Evolutionary conservation across 805 yeast genomes (phyloP).

Genomic region (Pichia ethanolica): DNA sequence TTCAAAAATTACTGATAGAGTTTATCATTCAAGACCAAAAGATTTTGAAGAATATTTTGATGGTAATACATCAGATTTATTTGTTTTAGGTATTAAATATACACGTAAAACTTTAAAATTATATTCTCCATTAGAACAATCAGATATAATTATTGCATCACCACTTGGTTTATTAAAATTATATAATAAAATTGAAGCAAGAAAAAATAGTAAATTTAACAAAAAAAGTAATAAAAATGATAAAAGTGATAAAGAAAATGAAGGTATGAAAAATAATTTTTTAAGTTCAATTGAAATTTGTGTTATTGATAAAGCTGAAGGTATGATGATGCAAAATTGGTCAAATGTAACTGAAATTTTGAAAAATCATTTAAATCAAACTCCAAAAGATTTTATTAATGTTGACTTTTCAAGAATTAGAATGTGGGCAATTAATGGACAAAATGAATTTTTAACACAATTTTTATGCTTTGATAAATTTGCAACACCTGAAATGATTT

Average conservation of each 20-base stretch:
- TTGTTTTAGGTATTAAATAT: slow-evolving; percentile 83
- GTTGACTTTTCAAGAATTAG: slow-evolving; percentile 89
- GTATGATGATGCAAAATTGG: slow-evolving; percentile 89
- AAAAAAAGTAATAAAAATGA: background rate
- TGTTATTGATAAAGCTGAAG: slow-evolving; percentile 76
- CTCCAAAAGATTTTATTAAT: slow-evolving; percentile 62
- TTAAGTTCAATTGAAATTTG: slow-evolving; percentile 81
- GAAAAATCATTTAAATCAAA: slow-evolving; percentile 61
- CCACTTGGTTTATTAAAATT: slow-evolving; percentile 84
- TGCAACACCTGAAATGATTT: slow-evolving; percentile 74
- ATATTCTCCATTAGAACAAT: slow-evolving; percentile 73
- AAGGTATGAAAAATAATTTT: slow-evolving; percentile 59
- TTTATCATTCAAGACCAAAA: slow-evolving; percentile 58
- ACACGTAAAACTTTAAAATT: slow-evolving; percentile 82
- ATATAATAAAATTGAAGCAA: slow-evolving; percentile 39
- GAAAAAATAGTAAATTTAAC: background rate
- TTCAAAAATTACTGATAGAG: slow-evolving; percentile 19
- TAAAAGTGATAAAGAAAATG: slow-evolving; percentile 30
- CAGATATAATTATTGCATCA: slow-evolving; percentile 84
- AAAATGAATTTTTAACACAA: slow-evolving; percentile 67
- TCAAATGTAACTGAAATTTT: slow-evolving; percentile 64
- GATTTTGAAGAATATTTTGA: slow-evolving; percentile 75
- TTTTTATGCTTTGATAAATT: slow-evolving; percentile 69
- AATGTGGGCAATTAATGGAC: slow-evolving; percentile 87
- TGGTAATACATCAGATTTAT: slow-evolving; percentile 89